These are phyloP conservation scores for Podospora tetraspora DNA, from an alignment of 495 filamentous ascomycete species.

Conservation along the genomic window DNA sequence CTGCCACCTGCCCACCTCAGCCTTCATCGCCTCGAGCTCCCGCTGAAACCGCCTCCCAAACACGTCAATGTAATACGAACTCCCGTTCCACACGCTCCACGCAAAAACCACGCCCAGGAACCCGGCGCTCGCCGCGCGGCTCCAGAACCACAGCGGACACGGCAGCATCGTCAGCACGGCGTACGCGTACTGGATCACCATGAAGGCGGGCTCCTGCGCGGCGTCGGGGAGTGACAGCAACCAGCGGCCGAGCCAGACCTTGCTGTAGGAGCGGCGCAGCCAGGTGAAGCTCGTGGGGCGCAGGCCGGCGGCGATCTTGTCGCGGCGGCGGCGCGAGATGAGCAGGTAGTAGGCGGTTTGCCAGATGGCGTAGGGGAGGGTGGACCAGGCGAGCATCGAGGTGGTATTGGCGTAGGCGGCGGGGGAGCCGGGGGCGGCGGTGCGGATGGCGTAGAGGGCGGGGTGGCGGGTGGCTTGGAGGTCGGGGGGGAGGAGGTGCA, in stretches of 20 bases:
- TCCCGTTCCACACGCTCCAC: slow-evolving; percentile 93
- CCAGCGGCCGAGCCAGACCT: slow-evolving; percentile 78
- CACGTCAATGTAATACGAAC: slow-evolving; percentile 95
- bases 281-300: slow-evolving; percentile 96
- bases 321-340: slow-evolving; percentile 84
- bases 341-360: slow-evolving; percentile 86
- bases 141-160: slow-evolving; percentile 93
- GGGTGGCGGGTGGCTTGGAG: slow-evolving; percentile 70
- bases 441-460: slow-evolving; percentile 77
- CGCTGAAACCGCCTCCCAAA: slow-evolving; percentile 96
- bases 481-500: slow-evolving; percentile 68
- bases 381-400: slow-evolving; percentile 90
- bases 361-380: slow-evolving; percentile 87
- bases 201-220: slow-evolving; percentile 86
- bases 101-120: slow-evolving; percentile 77
- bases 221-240: slow-evolving; percentile 69
- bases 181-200: slow-evolving; percentile 91
- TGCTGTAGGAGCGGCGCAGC: slow-evolving; percentile 84
- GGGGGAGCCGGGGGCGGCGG: slow-evolving; percentile 59
- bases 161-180: slow-evolving; percentile 90
- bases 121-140: slow-evolving; percentile 65
- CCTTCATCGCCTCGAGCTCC: slow-evolving; percentile 84
- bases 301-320: slow-evolving; percentile 85
- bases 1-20: slow-evolving; percentile 89
- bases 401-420: slow-evolving; percentile 70